These are phyloP conservation scores for Penicillium bialowiezense DNA, from an alignment of 495 filamentous ascomycete genomes.

Conservation along the genomic window DNA sequence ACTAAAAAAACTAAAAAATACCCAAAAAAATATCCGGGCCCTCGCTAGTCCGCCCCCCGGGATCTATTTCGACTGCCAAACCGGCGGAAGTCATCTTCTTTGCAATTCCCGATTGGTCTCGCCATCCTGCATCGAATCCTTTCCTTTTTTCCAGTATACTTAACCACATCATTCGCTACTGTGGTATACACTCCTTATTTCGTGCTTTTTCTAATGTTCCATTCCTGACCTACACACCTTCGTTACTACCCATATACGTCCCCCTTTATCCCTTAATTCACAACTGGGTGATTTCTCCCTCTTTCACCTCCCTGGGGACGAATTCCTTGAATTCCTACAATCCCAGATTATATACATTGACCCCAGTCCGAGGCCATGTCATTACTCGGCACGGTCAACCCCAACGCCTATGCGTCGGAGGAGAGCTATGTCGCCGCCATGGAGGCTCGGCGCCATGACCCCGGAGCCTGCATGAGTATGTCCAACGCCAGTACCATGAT, in stretches of 20 bases:
- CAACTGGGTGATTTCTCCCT: slow-evolving; percentile 4
- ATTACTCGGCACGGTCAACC: slow-evolving; percentile 38
- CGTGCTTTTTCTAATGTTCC: background rate
- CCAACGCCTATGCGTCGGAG: slow-evolving; percentile 19
- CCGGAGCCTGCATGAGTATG: slow-evolving; percentile 17
- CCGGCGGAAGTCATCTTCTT: background rate
- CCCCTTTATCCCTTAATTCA: slow-evolving; percentile 6
- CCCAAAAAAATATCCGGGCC: background rate
- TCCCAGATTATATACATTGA: slow-evolving; percentile 3
- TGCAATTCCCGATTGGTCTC: background rate
- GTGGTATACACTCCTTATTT: slow-evolving; percentile 2
- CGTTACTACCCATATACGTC: slow-evolving; percentile 12
- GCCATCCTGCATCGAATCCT: background rate
- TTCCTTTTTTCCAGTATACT: slow-evolving; percentile 3
- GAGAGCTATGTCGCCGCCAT: slow-evolving; percentile 8
- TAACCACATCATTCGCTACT: background rate
- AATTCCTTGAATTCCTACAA: background rate
- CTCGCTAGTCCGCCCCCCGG: slow-evolving; percentile 5
- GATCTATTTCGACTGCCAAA: background rate
- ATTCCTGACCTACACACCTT: background rate
- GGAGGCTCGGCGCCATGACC: slow-evolving; percentile 22
- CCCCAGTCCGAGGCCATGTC: slow-evolving; percentile 29
- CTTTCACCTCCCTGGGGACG: background rate
- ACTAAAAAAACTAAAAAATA: too few relatives aligned
- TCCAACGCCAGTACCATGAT: slow-evolving; percentile 33